These are phyloP conservation scores for Nectriaceae sp. DNA, from an alignment of 2,329 filamentous ascomycete genomes.

Conservation along the genomic window DNA sequence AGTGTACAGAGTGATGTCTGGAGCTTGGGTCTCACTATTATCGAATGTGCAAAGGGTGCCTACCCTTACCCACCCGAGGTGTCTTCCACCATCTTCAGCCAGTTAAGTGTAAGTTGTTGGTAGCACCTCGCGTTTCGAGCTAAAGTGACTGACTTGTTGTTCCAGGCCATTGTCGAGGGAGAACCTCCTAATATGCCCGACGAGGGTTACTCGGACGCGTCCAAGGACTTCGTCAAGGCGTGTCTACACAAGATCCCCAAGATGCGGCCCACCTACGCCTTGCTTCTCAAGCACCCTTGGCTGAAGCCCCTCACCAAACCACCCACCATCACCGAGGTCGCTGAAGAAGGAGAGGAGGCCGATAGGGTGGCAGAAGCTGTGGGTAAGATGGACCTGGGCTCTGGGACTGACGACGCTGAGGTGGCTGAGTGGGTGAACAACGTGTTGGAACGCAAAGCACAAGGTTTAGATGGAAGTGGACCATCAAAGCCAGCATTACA, in stretches of 20 bases:
- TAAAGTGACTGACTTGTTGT: slow-evolving; percentile 16
- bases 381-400: slow-evolving; percentile 44
- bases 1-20: slow-evolving; percentile 98
- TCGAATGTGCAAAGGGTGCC: slow-evolving; percentile 90
- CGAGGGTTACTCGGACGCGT: slow-evolving; percentile 75
- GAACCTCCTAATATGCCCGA: slow-evolving; percentile 87
- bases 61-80: slow-evolving; percentile 98
- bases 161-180: slow-evolving; percentile 92
- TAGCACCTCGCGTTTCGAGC: not conserved
- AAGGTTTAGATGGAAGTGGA: slow-evolving; percentile 51
- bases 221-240: slow-evolving; percentile 82
- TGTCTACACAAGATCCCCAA: slow-evolving; percentile 93
- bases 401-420: slow-evolving; percentile 66
- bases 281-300: slow-evolving; percentile 89
- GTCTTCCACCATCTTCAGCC: slow-evolving; percentile 97
- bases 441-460: slow-evolving; percentile 61
- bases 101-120: slow-evolving; percentile 78
- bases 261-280: slow-evolving; percentile 89
- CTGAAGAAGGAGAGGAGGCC: slow-evolving; percentile 60
- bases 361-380: slow-evolving; percentile 46
- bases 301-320: slow-evolving; percentile 75
- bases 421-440: slow-evolving; percentile 82
- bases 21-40: slow-evolving; percentile 91
- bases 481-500: slow-evolving; percentile 79
- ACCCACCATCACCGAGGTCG: slow-evolving; percentile 70